These are phyloP conservation scores for Chlamydomonas sp. DNA, from an alignment of 139 green algal genomes.

Conservation along the genomic window DNA sequence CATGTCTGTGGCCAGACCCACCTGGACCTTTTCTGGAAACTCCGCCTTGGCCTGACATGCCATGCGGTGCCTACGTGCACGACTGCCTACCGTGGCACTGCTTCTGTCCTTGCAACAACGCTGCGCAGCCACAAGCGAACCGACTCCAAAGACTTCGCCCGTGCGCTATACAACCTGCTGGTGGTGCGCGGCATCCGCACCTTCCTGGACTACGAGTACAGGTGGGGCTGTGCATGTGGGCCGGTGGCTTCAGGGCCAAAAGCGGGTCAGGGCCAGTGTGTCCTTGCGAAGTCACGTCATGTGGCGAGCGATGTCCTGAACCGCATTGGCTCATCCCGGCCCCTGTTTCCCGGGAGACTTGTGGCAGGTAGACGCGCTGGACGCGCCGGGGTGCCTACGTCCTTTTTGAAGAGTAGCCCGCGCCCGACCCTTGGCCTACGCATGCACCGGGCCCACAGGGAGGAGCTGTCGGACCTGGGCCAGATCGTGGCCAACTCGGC, in stretches of 20 bases:
- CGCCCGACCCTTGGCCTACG: background rate
- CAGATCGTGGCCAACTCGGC: conserved; percentile 1
- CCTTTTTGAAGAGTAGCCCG: too few species aligned
- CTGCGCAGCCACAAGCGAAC: conserved; percentile 11
- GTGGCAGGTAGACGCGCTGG: too few species aligned
- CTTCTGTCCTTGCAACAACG: background rate
- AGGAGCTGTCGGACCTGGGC: conserved; percentile 25
- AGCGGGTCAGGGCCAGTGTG: background rate
- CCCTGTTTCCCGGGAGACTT: too few species aligned
- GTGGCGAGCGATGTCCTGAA: background rate
- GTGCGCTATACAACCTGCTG: conserved; percentile 37
- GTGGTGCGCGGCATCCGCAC: conserved; percentile 11
- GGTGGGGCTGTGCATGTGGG: background rate
- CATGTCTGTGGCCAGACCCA: too few species aligned
- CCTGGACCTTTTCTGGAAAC: too few species aligned
- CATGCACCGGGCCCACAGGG: background rate
- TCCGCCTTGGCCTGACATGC: too few species aligned
- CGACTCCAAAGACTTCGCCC: conserved; percentile 36
- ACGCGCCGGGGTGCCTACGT: too few species aligned
- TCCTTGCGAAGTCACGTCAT: too few species aligned
- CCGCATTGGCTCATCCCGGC: too few species aligned
- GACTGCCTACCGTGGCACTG: background rate
- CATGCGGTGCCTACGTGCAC: too few species aligned
- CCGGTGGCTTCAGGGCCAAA: background rate
- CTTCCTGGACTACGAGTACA: conserved; percentile 34